These are phyloP conservation scores for Sabuloglossum arenarium DNA, from an alignment of 495 filamentous ascomycete genomes.

Conservation along the genomic window DNA sequence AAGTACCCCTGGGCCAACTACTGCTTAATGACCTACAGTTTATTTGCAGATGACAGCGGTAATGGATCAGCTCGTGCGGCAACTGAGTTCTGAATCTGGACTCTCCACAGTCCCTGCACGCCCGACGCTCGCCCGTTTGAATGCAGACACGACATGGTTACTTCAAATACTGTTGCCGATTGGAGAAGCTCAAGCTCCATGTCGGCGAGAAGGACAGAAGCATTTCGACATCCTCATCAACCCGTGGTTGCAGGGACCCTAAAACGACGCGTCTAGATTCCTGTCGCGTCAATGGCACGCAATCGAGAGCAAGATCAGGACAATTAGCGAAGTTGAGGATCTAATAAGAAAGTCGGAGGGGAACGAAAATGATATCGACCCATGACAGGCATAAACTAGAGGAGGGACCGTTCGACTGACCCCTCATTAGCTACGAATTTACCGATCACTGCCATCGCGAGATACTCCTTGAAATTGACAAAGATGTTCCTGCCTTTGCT, in stretches of 20 bases:
- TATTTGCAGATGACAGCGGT: neutral
- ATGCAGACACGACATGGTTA: constrained; percentile 37
- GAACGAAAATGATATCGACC: constrained; percentile 3
- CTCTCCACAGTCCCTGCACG: neutral
- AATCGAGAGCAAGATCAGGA: constrained; percentile 23
- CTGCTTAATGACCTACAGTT: too few species aligned
- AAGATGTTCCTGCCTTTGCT: constrained; percentile 27
- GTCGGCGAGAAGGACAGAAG: constrained; percentile 10
- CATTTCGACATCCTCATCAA: constrained; percentile 36
- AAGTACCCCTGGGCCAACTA: too few species aligned
- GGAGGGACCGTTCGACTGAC: constrained; percentile 26
- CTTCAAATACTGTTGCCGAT: constrained; percentile 29
- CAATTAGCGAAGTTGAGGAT: constrained; percentile 15
- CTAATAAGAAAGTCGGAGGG: constrained; percentile 8
- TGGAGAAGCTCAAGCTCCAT: constrained; percentile 6
- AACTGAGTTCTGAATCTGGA: neutral
- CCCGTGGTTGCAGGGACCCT: constrained; percentile 30
- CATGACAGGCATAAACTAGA: constrained; percentile 24
- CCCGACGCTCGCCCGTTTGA: constrained; percentile 33
- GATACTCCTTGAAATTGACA: constrained; percentile 27
- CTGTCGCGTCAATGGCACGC: constrained; percentile 36
- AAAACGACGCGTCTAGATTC: constrained; percentile 30
- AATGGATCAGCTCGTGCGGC: neutral
- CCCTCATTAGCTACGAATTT: constrained; percentile 34
- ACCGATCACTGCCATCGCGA: constrained; percentile 35